Conservation (phyloP, 2,329 filamentous ascomycete genomes). For the Colletotrichum sublineola region DNA sequence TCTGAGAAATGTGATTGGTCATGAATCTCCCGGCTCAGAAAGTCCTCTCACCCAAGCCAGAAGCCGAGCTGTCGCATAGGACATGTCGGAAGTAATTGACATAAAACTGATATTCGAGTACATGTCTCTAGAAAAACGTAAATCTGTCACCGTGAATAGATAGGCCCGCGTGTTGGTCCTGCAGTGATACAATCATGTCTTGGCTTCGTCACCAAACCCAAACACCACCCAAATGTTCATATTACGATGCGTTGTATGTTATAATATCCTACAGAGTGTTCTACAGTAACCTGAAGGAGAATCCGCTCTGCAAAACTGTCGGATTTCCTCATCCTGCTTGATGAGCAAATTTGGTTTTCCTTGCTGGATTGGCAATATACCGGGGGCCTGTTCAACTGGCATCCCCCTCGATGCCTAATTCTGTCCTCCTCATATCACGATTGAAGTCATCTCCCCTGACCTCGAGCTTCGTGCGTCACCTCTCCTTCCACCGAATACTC, state of each 20-base stretch:
- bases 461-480: not conserved
- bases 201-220: not conserved
- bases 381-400: not conserved
- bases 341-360: not conserved
- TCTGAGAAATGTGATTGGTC: slow-evolving; percentile 28
- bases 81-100: not conserved
- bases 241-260: slow-evolving; percentile 2
- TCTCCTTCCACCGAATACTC: slow-evolving; percentile 52
- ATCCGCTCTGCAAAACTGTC: not conserved
- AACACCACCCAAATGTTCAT: not conserved
- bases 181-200: not conserved
- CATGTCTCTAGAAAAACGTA: not conserved
- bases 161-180: not conserved
- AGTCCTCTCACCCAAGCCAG: not conserved
- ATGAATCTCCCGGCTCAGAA: not conserved
- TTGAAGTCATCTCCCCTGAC: not conserved
- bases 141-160: not conserved
- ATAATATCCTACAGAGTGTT: slow-evolving; percentile 8
- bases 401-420: not conserved
- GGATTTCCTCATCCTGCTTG: not conserved
- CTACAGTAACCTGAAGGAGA: not conserved
- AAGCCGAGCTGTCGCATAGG: not conserved
- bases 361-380: not conserved
- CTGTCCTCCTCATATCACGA: not conserved
- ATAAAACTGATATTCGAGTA: no score